Conservation (phyloP, 2,329 filamentous ascomycete species). For the Boeremia exigua region DNA sequence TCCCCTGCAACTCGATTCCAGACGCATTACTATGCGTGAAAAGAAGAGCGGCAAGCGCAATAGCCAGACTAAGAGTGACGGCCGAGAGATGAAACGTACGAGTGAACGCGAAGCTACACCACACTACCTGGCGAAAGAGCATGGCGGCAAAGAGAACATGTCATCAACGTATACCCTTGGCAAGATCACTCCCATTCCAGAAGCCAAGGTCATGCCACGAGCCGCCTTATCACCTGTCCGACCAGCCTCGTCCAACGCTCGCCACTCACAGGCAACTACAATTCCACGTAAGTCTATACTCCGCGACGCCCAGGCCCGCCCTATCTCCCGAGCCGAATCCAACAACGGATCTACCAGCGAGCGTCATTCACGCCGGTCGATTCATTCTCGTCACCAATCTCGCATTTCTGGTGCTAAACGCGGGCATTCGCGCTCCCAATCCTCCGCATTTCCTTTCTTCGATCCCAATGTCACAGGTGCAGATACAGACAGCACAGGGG, state of each 20-base stretch:
- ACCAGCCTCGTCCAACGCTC: constrained; percentile 5
- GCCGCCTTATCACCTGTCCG: constrained; percentile 23
- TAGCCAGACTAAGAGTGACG: constrained; percentile 19
- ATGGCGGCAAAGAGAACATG: constrained; percentile 42
- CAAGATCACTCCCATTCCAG: constrained; percentile 15
- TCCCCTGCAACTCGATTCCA: constrained; percentile 29
- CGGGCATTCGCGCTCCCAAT: constrained; percentile 35
- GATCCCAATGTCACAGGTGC: constrained; percentile 20
- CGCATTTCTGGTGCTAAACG: constrained; percentile 24
- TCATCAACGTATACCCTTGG: constrained; percentile 32
- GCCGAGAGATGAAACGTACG: constrained; percentile 29
- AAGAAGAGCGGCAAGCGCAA: constrained; percentile 24
- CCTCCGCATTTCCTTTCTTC: constrained; percentile 38
- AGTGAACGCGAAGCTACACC: constrained; percentile 39
- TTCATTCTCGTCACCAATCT: constrained; percentile 32
- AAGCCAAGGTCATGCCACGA: constrained; percentile 21
- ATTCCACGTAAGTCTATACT: constrained; percentile 16
- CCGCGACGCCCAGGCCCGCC: constrained; percentile 4
- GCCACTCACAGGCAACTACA: constrained; percentile 17
- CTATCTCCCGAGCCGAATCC: constrained; percentile 9
- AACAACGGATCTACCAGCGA: constrained; percentile 23
- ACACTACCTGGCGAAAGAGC: constrained; percentile 29
- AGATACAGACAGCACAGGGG: constrained; percentile 12
- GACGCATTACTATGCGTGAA: constrained; percentile 11
- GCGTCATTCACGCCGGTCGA: constrained; percentile 33